A percentile compares a stretch with the other conserved stretches of the same genome.
phyloP scores from a whole-genome alignment of 2,329 filamentous ascomycete genomes.

The Bipolaris sorokiniana region DNA sequence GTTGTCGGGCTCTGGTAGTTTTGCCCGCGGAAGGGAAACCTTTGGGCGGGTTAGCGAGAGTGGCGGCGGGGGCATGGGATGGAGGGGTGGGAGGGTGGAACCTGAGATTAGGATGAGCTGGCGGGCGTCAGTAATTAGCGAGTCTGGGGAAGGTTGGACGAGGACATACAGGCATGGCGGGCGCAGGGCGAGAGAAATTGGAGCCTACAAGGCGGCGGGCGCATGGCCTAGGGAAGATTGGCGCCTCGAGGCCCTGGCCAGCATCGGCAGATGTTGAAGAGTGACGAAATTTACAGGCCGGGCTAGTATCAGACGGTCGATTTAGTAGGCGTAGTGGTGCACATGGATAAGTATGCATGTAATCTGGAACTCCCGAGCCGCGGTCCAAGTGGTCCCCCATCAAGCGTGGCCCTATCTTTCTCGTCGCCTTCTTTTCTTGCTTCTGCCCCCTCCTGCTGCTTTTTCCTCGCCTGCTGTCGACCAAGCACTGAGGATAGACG shows the following conservation, averaged over 20 bases:
- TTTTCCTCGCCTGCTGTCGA: slow-evolving; percentile 13
- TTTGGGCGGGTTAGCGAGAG: slow-evolving; percentile 61
- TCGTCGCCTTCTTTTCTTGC: slow-evolving; percentile 1
- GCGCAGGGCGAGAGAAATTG: slow-evolving; percentile 4
- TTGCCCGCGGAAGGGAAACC: slow-evolving; percentile 70
- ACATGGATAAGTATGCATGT: no score
- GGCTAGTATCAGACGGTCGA: background rate
- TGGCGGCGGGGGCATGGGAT: slow-evolving; percentile 3
- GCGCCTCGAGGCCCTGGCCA: slow-evolving; percentile 25
- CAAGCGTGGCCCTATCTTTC: background rate
- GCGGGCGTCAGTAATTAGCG: slow-evolving; percentile 25
- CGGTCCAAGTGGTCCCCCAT: slow-evolving; percentile 18
- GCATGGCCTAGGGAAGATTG: slow-evolving; percentile 9
- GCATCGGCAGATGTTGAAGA: slow-evolving; percentile 26
- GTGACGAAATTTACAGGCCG: slow-evolving; percentile 29
- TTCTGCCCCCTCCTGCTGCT: slow-evolving; percentile 4
- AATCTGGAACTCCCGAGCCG: slow-evolving; percentile 18
- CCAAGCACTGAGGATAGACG: background rate
- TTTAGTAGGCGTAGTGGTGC: background rate
- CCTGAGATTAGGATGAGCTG: slow-evolving; percentile 66
- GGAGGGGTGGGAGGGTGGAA: slow-evolving; percentile 14
- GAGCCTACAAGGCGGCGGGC: slow-evolving; percentile 9
- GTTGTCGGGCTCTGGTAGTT: slow-evolving; percentile 66
- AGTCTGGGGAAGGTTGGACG: slow-evolving; percentile 15
- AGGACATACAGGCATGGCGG: slow-evolving; percentile 37